Conservation (phyloP, 805 yeast species). For the Sugiyamaella americana region DNA sequence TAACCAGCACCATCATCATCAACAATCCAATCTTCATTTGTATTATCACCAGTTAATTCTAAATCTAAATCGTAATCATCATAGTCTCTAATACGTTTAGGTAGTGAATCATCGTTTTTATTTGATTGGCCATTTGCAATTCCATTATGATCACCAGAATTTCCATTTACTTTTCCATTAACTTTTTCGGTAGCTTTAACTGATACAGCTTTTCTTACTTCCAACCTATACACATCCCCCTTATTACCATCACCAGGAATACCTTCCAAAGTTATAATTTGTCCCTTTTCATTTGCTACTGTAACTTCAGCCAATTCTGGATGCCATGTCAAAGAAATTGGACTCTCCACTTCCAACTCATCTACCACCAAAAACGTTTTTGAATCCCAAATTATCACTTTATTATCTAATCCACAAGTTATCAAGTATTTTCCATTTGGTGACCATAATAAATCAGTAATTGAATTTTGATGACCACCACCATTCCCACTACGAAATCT, state of each 20-base stretch:
- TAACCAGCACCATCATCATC: conserved; percentile 61
- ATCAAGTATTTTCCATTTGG: conserved; percentile 59
- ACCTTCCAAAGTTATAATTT: conserved; percentile 20
- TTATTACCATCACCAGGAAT: neutral
- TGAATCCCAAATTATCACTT: conserved; percentile 53
- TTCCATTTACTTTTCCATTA: conserved; percentile 5
- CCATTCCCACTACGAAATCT: conserved; percentile 11
- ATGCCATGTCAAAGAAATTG: conserved; percentile 36
- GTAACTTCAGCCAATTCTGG: conserved; percentile 30
- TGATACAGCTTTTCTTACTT: conserved; percentile 11
- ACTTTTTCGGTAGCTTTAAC: neutral
- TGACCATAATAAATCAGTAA: conserved; percentile 54
- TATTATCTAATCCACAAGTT: conserved; percentile 46
- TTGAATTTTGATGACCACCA: conserved; percentile 22
- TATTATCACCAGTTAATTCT: conserved; percentile 25
- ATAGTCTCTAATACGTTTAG: conserved; percentile 24
- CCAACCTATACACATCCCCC: too few species aligned
- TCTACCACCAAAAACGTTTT: conserved; percentile 32
- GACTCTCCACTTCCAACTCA: conserved; percentile 33
- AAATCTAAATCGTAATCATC: conserved; percentile 29
- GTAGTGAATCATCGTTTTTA: too few species aligned
- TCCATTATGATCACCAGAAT: conserved; percentile 24
- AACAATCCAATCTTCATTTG: conserved; percentile 47
- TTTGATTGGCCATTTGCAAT: conserved; percentile 10
- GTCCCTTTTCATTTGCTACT: conserved; percentile 30